Conservation (phyloP, 495 filamentous ascomycete genomes). For the Neurospora sp. region DNA sequence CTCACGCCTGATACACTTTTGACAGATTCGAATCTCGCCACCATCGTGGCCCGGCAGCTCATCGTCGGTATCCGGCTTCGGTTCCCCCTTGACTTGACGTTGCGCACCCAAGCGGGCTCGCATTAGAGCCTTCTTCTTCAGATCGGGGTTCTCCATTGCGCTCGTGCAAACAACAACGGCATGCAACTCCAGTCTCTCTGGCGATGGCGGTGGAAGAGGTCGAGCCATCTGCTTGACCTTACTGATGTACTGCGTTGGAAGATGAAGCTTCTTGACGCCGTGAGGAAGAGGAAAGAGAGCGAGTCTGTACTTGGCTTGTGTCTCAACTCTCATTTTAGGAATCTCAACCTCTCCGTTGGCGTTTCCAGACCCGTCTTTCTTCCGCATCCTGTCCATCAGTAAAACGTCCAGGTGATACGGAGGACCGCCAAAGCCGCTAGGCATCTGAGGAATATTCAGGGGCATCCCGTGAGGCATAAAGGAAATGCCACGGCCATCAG, state of each 20-base stretch:
- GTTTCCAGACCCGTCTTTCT: background rate
- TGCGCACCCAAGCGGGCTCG: constrained; percentile 41
- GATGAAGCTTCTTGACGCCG: constrained; percentile 67
- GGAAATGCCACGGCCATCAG: background rate
- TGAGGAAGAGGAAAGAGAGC: constrained; percentile 61
- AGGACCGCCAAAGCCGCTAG: background rate
- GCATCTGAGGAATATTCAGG: background rate
- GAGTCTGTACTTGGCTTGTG: constrained; percentile 77
- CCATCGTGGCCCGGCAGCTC: constrained; percentile 63
- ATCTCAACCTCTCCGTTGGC: background rate
- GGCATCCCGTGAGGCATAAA: background rate
- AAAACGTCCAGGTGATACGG: background rate
- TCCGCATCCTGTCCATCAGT: background rate
- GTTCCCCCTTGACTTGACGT: background rate
- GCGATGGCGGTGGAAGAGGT: constrained; percentile 43
- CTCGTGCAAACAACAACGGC: constrained; percentile 81
- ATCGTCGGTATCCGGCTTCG: constrained; percentile 38
- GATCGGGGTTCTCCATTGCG: constrained; percentile 70
- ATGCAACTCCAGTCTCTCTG: constrained; percentile 71
- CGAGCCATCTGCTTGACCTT: constrained; percentile 80
- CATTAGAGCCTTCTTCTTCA: constrained; percentile 52
- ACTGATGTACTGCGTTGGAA: constrained; percentile 80
- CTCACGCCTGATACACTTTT: constrained; percentile 74
- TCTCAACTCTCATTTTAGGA: constrained; percentile 85
- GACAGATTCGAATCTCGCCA: constrained; percentile 80